These are phyloP conservation scores for Solanum gandarillasii DNA, from an alignment of 257 asterid species.

Conservation along the genomic window DNA sequence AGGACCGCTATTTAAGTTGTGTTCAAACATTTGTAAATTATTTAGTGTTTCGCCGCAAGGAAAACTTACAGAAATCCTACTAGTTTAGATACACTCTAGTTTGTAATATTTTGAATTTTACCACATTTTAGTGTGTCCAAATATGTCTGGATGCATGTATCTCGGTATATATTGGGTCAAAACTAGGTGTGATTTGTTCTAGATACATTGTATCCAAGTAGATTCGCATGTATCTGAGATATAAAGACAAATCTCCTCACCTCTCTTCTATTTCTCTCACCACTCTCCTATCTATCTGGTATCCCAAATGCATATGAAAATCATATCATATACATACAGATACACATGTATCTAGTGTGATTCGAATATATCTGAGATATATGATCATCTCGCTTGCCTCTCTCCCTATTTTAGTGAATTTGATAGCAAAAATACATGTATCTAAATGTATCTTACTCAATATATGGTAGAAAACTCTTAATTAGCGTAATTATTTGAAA, in stretches of 20 bases:
- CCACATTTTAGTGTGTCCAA: accelerated
- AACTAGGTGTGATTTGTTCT: not conserved
- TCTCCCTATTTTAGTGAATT: not conserved
- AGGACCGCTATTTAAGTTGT: not conserved
- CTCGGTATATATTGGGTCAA: not conserved
- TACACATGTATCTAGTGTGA: not conserved
- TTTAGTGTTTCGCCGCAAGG: not conserved
- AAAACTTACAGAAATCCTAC: no score
- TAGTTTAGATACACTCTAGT: no score
- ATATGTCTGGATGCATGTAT: not conserved
- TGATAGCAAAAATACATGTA: no score
- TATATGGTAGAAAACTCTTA: no score
- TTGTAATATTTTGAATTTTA: no score
- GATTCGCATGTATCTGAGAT: not conserved
- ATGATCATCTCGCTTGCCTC: not conserved
- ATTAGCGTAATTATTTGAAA: no score
- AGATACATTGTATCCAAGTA: not conserved
- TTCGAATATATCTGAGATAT: not conserved
- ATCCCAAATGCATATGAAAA: no score
- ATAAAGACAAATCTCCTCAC: not conserved
- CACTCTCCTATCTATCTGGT: not conserved
- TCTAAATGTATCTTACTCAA: no score
- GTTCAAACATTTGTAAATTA: not conserved
- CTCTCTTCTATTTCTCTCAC: not conserved
- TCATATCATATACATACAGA: no score